phyloP scores from a whole-genome alignment of 2,329 filamentous ascomycete genomes.

The Neopestalotiopsis clavispora region DNA sequence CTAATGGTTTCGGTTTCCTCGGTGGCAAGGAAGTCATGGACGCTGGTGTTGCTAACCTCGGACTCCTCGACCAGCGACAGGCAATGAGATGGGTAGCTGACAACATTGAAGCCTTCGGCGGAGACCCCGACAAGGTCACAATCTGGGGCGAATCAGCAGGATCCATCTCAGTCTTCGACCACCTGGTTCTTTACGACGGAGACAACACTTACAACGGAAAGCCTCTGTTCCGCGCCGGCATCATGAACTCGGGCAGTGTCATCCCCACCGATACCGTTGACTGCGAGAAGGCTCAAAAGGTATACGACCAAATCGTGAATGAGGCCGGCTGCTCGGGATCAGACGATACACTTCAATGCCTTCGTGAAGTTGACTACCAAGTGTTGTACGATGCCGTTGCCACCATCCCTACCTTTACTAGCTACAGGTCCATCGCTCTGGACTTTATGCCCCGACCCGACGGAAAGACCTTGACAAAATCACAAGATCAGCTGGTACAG shows the following conservation, averaged over 20 bases:
- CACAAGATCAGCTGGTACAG: constrained; percentile 62
- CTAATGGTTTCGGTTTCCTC: constrained; percentile 77
- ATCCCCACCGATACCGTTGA: background rate
- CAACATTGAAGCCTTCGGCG: constrained; percentile 79
- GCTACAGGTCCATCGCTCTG: constrained; percentile 70
- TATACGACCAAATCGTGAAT: constrained; percentile 64
- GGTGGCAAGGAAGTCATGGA: constrained; percentile 69
- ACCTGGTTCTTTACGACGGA: constrained; percentile 76
- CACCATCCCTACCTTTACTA: constrained; percentile 70
- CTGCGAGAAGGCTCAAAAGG: background rate
- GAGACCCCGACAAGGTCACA: constrained; percentile 74
- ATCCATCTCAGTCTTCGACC: constrained; percentile 75
- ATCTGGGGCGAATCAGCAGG: constrained; percentile 79
- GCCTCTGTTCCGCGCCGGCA: constrained; percentile 71
- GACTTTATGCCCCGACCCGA: constrained; percentile 79
- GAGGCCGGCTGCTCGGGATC: constrained; percentile 64
- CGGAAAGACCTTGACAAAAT: constrained; percentile 63
- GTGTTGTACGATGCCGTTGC: constrained; percentile 68
- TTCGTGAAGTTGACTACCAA: constrained; percentile 62
- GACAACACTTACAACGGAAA: constrained; percentile 77
- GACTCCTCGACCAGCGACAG: constrained; percentile 73
- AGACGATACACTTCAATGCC: constrained; percentile 65
- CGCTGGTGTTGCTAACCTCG: constrained; percentile 73
- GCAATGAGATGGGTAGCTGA: constrained; percentile 78
- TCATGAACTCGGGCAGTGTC: background rate